phyloP scores from a whole-genome alignment of 441 rosid species.

The Kokia cookei region DNA sequence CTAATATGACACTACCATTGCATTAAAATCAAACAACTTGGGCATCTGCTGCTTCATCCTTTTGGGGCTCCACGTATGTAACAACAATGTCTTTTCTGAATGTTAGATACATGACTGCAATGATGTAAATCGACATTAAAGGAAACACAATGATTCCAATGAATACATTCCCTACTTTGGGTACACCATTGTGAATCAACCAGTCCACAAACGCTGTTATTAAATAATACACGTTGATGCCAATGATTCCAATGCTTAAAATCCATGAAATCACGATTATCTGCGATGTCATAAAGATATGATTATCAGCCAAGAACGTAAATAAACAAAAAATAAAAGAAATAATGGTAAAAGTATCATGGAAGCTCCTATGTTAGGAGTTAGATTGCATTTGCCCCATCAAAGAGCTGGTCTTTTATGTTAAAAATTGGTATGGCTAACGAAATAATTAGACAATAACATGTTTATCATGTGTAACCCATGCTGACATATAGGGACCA shows the following conservation, averaged over 20 bases:
- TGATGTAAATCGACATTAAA: slow-evolving; percentile 42
- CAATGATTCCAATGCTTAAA: slow-evolving; percentile 44
- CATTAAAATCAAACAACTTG: not conserved
- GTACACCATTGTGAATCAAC: slow-evolving; percentile 38
- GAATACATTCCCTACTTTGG: slow-evolving; percentile 34
- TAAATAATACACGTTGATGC: slow-evolving; percentile 59
- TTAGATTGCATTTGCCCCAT: no score
- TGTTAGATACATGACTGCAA: slow-evolving; percentile 40
- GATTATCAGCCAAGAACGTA: not conserved
- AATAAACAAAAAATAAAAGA: not conserved
- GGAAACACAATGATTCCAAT: slow-evolving; percentile 57
- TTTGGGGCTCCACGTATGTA: slow-evolving; percentile 35
- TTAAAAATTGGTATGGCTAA: no score
- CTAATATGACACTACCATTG: not conserved
- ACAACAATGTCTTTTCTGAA: slow-evolving; percentile 38
- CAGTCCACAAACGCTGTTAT: slow-evolving; percentile 51
- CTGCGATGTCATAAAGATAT: slow-evolving; percentile 17
- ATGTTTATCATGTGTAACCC: no score
- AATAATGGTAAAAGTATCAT: no score
- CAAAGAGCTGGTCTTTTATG: no score
- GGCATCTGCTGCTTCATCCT: not conserved
- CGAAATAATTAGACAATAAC: no score
- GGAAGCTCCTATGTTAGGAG: no score
- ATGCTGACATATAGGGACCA: no score
- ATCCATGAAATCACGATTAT: slow-evolving; percentile 58